Evolutionary conservation across 352 stramenopile genomes (phyloP).

Genomic region (Plasmopara viticola): DNA sequence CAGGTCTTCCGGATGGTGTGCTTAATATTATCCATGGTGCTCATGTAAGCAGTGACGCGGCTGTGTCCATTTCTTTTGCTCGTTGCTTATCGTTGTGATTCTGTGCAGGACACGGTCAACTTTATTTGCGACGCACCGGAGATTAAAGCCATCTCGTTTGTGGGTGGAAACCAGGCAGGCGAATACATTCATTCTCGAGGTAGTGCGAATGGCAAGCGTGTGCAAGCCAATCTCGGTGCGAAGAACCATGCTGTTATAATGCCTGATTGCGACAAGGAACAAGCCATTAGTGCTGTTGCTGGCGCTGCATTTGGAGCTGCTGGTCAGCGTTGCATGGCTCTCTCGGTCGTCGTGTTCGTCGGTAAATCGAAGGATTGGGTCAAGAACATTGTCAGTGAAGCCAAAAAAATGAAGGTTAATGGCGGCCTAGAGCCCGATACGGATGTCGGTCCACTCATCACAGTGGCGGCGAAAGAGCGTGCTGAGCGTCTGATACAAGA

Average conservation of each 20-base stretch:
- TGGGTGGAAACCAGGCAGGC: conserved; percentile 90
- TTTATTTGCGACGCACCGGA: conserved; percentile 92
- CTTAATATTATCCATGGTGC: conserved; percentile 92
- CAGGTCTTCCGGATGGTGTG: conserved; percentile 91
- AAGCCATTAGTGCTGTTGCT: conserved; percentile 79
- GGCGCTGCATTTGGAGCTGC: conserved; percentile 95
- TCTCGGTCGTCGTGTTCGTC: conserved; percentile 94
- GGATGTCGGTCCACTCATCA: conserved; percentile 88
- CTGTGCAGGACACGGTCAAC: conserved; percentile 85
- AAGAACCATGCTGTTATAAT: conserved; percentile 98
- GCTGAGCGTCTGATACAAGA: conserved; percentile 87
- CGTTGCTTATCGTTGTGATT: conserved; percentile 4
- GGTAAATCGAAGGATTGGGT: conserved; percentile 91
- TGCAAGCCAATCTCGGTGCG: conserved; percentile 94
- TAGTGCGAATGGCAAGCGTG: conserved; percentile 88
- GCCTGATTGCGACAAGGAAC: conserved; percentile 90
- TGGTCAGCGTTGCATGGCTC: conserved; percentile 97
- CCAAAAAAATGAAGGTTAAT: conserved; percentile 89
- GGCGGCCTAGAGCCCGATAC: conserved; percentile 67
- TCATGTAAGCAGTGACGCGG: conserved; percentile 33
- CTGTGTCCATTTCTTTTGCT: conserved; percentile 1
- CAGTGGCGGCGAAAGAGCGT: conserved; percentile 77
- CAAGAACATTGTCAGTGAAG: conserved; percentile 86
- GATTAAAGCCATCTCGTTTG: conserved; percentile 96
- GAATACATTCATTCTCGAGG: conserved; percentile 92